These are phyloP conservation scores for Trichoderma virens DNA, from an alignment of 495 filamentous ascomycete genomes.

Conservation along the genomic window DNA sequence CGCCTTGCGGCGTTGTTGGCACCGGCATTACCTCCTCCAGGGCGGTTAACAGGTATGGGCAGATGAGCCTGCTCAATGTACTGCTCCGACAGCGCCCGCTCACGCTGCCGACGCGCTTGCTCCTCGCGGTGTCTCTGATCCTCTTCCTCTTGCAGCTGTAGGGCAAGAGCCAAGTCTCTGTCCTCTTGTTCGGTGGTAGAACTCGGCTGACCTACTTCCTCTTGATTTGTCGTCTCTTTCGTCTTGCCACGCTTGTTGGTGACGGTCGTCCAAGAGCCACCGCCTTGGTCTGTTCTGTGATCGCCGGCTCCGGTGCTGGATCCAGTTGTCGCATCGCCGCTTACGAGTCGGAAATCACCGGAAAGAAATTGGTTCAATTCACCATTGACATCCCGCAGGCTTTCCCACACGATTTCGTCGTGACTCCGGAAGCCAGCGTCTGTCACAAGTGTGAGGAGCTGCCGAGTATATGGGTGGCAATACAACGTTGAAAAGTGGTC, in stretches of 20 bases:
- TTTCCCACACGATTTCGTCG: conserved; percentile 95
- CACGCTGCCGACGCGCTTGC: conserved; percentile 38
- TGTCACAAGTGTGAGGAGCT: conserved; percentile 76
- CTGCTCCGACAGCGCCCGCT: conserved; percentile 45
- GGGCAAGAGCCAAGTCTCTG: conserved; percentile 66
- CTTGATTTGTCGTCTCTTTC: conserved; percentile 17
- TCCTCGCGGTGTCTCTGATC: conserved; percentile 54
- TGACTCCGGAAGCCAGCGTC: conserved; percentile 84
- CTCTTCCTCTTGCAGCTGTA: conserved; percentile 80
- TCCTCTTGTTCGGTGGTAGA: conserved; percentile 56
- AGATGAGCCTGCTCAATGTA: conserved; percentile 43
- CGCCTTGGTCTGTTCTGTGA: conserved; percentile 17
- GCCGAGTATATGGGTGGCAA: conserved; percentile 61
- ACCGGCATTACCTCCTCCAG: conserved; percentile 10
- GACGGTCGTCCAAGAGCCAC: conserved; percentile 43
- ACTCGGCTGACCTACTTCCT: conserved; percentile 29
- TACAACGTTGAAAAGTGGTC: conserved; percentile 95
- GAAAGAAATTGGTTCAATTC: conserved; percentile 74
- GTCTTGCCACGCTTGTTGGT: conserved; percentile 27
- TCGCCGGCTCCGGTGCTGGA: background rate
- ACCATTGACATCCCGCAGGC: conserved; percentile 80
- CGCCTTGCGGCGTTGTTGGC: conserved; percentile 11
- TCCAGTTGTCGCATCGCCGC: conserved; percentile 28
- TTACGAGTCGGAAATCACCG: conserved; percentile 83
- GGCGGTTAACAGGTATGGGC: background rate